These are phyloP conservation scores for Pythium guiyangense DNA, from an alignment of 352 stramenopile genomes.

Conservation along the genomic window DNA sequence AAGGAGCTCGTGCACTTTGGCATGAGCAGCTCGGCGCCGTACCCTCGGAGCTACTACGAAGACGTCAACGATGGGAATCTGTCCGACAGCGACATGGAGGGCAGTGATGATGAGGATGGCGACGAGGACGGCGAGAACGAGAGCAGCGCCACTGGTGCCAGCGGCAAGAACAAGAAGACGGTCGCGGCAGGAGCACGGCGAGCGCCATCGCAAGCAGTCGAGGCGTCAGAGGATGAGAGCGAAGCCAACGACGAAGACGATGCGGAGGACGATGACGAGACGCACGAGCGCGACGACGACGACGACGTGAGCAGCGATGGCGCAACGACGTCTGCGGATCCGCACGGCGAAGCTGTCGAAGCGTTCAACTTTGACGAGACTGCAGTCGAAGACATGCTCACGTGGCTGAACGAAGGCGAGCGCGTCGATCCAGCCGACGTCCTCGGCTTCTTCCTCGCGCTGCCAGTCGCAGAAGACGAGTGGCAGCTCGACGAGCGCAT, in stretches of 20 bases:
- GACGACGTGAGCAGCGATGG: not conserved
- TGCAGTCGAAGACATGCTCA: conserved; percentile 36
- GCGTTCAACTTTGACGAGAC: conserved; percentile 56
- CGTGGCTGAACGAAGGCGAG: conserved; percentile 42
- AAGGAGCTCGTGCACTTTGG: conserved; percentile 58
- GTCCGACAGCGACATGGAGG: conserved; percentile 19
- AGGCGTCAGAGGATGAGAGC: not conserved
- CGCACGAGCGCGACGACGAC: not conserved
- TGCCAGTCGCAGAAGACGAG: conserved; percentile 71
- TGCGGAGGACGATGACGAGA: not conserved
- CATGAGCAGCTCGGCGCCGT: conserved; percentile 43
- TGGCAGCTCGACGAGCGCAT: conserved; percentile 77
- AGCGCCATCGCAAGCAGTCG: not conserved
- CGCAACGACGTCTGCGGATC: conserved; percentile 9
- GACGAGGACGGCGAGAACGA: conserved; percentile 20
- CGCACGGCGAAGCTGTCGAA: conserved; percentile 49
- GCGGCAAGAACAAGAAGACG: conserved; percentile 11
- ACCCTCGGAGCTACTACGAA: conserved; percentile 76
- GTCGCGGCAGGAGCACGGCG: not conserved
- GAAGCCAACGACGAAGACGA: not conserved
- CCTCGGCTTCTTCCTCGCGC: conserved; percentile 62
- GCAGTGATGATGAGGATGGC: conserved; percentile 26
- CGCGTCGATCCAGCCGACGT: conserved; percentile 52
- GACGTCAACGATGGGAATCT: conserved; percentile 25
- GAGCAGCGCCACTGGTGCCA: conserved; percentile 1